Base-by-base conservation (phyloP, 148 eudicot species). In the Diospyros lotus region DNA sequence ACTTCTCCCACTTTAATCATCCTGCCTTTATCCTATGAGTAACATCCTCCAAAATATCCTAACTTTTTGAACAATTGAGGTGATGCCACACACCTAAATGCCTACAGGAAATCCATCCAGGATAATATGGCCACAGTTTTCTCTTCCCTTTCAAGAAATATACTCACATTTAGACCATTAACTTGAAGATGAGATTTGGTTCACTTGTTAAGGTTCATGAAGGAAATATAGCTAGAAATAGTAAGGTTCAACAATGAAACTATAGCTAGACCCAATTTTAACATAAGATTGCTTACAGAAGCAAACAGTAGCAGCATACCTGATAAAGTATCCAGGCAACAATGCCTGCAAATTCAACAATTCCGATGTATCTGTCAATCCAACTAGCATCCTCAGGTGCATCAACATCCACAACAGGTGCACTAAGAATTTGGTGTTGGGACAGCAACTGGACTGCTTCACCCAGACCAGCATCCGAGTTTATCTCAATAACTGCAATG, bases 241-340 rank as follows among this genome's bases (percentile, higher is more conserved):
- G 3, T 51, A 52, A 45, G 58, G n/a, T 48, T 66, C 14, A 17
- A 66, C 40, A 9, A 4, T 13, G 72, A 28, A 38, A 50, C 44
- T 38, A 28, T 52, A 39, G 11, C 9, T 18, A 56, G 9, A 38
- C 52, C 8, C 38, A n/a, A 41, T 55, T 44, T 2, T 17, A 44
- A 58, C 41, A 71, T 17, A 12, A 39, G 9, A 43, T 42, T 5
- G 12, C 41, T 2, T 18, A 44, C 39, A 6, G 43, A 1, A 5
- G 58, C 9, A 41, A 48, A 38, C 38, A 9, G 12, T 17, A 13
- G 63, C n/a, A 42, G 73, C 82, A 60, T 63, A 92, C 97, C 97
- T 92, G 98, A 77, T 94, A 96, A 66, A 94, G 77, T 55, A 94
- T 90, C 98, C 98, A 94, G 5, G 91, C 97, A 72, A 90, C 98